phyloP scores from a whole-genome alignment of 305 asterid species.

The Plantago rigida region DNA sequence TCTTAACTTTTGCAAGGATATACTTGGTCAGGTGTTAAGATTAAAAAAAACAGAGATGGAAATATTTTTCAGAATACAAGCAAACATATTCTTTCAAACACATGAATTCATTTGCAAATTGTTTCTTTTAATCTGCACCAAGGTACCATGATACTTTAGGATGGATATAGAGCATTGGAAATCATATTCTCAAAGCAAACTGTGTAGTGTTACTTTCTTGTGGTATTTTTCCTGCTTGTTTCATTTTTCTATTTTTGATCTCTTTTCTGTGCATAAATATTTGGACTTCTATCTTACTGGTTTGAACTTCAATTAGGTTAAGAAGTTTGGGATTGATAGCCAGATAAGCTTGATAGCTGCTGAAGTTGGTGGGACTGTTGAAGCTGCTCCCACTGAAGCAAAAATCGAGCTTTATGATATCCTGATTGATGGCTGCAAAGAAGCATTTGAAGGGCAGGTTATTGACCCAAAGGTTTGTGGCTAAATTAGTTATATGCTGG shows the following conservation, averaged over 20 bases:
- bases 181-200: too few species aligned
- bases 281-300: slow-evolving; percentile 19
- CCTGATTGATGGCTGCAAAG: slow-evolving; percentile 85
- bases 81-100: too few species aligned
- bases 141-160: too few species aligned
- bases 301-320: slow-evolving; percentile 49
- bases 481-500: slow-evolving; percentile 14
- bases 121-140: too few species aligned
- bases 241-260: neutral
- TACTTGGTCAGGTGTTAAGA: too few species aligned
- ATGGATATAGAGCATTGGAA: too few species aligned
- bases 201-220: too few species aligned
- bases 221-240: too few species aligned
- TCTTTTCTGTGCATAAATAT: slow-evolving; percentile 7
- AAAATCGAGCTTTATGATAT: slow-evolving; percentile 95
- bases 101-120: too few species aligned
- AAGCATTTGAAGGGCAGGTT: slow-evolving; percentile 67
- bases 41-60: too few species aligned
- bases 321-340: slow-evolving; percentile 89
- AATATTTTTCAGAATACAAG: too few species aligned
- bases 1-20: too few species aligned
- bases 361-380: slow-evolving; percentile 96
- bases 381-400: slow-evolving; percentile 84
- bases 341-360: slow-evolving; percentile 73
- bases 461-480: slow-evolving; percentile 67